phyloP scores from a whole-genome alignment of 495 filamentous ascomycete species.

The Tuber indicum region DNA sequence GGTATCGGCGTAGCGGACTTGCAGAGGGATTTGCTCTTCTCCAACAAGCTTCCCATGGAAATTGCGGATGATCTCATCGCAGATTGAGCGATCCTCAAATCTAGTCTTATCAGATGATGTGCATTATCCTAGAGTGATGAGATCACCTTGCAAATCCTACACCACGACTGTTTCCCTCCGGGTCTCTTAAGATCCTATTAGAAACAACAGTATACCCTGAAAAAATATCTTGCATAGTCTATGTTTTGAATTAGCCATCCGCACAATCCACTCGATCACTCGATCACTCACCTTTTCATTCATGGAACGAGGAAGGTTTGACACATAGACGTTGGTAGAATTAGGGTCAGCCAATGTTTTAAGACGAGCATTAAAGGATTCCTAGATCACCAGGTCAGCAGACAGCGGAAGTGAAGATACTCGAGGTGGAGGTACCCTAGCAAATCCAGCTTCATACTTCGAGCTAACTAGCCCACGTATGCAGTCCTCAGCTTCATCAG shows the following conservation, averaged over 20 bases:
- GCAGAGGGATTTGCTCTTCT: slow-evolving; percentile 68
- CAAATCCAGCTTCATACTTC: slow-evolving; percentile 95
- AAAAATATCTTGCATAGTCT: slow-evolving; percentile 75
- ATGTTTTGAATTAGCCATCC: slow-evolving; percentile 34
- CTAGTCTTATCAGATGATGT: slow-evolving; percentile 45
- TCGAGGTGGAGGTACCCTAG: slow-evolving; percentile 55
- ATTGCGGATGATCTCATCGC: slow-evolving; percentile 73
- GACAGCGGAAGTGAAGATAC: slow-evolving; percentile 5
- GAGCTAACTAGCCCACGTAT: slow-evolving; percentile 91
- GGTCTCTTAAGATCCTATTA: slow-evolving; percentile 85
- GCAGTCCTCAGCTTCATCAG: slow-evolving; percentile 83
- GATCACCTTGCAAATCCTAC: slow-evolving; percentile 90
- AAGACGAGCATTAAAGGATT: slow-evolving; percentile 92
- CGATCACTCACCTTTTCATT: slow-evolving; percentile 66
- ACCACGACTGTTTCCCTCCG: slow-evolving; percentile 83
- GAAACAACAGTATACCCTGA: slow-evolving; percentile 76
- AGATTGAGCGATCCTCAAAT: slow-evolving; percentile 80
- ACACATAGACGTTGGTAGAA: slow-evolving; percentile 95
- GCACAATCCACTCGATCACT: slow-evolving; percentile 9
- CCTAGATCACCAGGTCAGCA: slow-evolving; percentile 48
- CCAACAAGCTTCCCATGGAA: slow-evolving; percentile 71
- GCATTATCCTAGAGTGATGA: slow-evolving; percentile 16
- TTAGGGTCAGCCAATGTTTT: slow-evolving; percentile 78
- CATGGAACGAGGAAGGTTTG: slow-evolving; percentile 84
- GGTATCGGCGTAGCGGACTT: slow-evolving; percentile 95